Conservation (phyloP, 192 early-diverging fungal genomes). For the Jimgerdemannia lactiflua region DNA sequence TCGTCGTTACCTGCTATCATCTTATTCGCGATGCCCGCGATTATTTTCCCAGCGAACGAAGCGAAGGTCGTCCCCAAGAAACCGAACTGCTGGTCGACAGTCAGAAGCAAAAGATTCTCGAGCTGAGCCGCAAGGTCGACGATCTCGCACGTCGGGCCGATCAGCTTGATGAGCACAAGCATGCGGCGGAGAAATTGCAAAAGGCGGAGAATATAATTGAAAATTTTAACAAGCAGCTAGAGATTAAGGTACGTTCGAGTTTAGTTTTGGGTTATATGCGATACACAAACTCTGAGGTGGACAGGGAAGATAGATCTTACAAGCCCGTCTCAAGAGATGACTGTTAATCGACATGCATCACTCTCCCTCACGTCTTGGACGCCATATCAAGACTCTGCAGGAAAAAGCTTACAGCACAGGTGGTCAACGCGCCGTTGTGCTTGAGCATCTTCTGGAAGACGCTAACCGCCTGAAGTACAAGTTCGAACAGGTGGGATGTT, state of each 20-base stretch:
- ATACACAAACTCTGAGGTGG: too few species aligned
- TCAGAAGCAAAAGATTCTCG: slow-evolving; percentile 58
- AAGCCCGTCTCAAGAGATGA: too few species aligned
- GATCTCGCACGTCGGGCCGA: slow-evolving; percentile 62
- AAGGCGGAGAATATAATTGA: slow-evolving; percentile 94
- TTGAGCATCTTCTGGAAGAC: slow-evolving; percentile 16
- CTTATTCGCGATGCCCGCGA: too few species aligned
- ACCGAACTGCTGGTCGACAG: slow-evolving; percentile 58
- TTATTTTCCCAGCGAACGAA: slow-evolving; percentile 80
- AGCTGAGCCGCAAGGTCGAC: slow-evolving; percentile 58
- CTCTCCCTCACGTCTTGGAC: slow-evolving; percentile 20
- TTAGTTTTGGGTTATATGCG: too few species aligned
- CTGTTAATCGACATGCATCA: too few species aligned
- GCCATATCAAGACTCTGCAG: slow-evolving; percentile 23
- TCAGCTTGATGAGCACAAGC: slow-evolving; percentile 88
- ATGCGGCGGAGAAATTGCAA: slow-evolving; percentile 87
- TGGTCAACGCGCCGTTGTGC: slow-evolving; percentile 17
- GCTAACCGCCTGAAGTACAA: slow-evolving; percentile 37
- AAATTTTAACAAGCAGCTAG: slow-evolving; percentile 95
- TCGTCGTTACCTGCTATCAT: too few species aligned
- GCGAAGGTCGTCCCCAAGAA: slow-evolving; percentile 73
- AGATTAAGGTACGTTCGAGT: slow-evolving; percentile 63
- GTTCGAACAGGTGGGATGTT: slow-evolving; percentile 31
- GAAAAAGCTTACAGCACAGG: slow-evolving; percentile 5
- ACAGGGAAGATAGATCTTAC: too few species aligned